These are phyloP conservation scores for Calvatia gigantea DNA, from an alignment of 768 basidiomycete species.

Conservation along the genomic window DNA sequence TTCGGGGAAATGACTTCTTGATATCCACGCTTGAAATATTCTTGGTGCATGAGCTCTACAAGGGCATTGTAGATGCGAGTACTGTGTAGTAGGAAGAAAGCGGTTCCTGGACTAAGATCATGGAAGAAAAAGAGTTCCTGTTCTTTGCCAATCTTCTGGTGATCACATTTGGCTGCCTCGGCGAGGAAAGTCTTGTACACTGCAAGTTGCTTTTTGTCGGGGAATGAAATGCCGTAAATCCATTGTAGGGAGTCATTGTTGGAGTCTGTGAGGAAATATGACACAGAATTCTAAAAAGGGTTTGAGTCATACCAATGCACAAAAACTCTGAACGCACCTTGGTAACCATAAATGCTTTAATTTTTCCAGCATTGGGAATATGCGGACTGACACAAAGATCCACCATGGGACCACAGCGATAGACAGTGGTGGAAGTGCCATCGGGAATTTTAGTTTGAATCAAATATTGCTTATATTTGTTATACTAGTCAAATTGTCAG, in stretches of 20 bases:
- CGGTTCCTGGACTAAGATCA: conserved; percentile 90
- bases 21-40: conserved; percentile 95
- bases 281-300: conserved; percentile 81
- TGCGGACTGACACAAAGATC: conserved; percentile 97
- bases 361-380: conserved; percentile 95
- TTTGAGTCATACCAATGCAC: not conserved
- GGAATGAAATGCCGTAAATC: conserved; percentile 98
- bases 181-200: conserved; percentile 96
- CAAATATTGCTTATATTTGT: conserved; percentile 96
- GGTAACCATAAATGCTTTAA: conserved; percentile 96
- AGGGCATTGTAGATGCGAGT: conserved; percentile 95
- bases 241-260: conserved; percentile 94
- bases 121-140: conserved; percentile 99
- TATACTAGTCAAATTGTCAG: conserved; percentile 63
- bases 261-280: conserved; percentile 94
- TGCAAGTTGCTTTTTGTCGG: conserved; percentile 90
- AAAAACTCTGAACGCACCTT: conserved; percentile 50
- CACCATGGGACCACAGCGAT: conserved; percentile 98
- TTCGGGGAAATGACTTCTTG: conserved; percentile 98
- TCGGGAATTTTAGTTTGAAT: conserved; percentile 96
- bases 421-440: conserved; percentile 94
- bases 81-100: conserved; percentile 97
- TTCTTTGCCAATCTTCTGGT: conserved; percentile 94
- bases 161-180: conserved; percentile 98
- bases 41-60: conserved; percentile 87